These are phyloP conservation scores for Coniochaeta sp. DNA, from an alignment of 2,329 filamentous ascomycete genomes.

Conservation along the genomic window DNA sequence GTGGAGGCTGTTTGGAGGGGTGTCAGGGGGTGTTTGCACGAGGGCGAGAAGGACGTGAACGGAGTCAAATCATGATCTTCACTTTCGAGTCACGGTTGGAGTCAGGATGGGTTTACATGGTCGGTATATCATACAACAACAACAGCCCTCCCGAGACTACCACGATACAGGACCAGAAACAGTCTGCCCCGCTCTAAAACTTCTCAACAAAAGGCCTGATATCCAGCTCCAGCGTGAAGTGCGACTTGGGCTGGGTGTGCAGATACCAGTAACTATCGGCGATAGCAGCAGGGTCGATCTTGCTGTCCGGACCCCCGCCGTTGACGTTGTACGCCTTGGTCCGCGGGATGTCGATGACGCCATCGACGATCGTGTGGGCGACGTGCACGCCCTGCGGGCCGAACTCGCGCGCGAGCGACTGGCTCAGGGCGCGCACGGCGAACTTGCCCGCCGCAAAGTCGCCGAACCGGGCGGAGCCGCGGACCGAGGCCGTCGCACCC, in stretches of 20 bases:
- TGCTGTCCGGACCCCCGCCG: conserved; percentile 42
- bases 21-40: conserved; percentile 73
- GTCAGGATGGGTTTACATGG: neutral
- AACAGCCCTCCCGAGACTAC: too few species aligned
- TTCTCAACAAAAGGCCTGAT: conserved; percentile 77
- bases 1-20: conserved; percentile 90
- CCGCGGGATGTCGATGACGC: conserved; percentile 72
- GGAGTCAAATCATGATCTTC: neutral
- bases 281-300: conserved; percentile 72
- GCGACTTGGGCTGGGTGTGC: conserved; percentile 71
- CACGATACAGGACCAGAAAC: neutral
- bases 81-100: neutral
- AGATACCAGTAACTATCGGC: conserved; percentile 80
- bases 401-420: conserved; percentile 76
- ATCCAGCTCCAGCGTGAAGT: conserved; percentile 78
- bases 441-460: conserved; percentile 76
- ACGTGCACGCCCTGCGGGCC: conserved; percentile 79
- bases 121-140: neutral
- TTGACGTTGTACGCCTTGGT: conserved; percentile 47
- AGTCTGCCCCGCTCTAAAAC: conserved; percentile 44
- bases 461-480: conserved; percentile 61
- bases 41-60: conserved; percentile 28
- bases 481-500: conserved; percentile 74
- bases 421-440: conserved; percentile 64
- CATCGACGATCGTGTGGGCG: conserved; percentile 75